A percentile compares a stretch with the other conserved stretches of the same genome.
Evolutionary conservation across 2,329 filamentous ascomycete genomes (phyloP).

Genomic region (Karstenula rhodostoma): DNA sequence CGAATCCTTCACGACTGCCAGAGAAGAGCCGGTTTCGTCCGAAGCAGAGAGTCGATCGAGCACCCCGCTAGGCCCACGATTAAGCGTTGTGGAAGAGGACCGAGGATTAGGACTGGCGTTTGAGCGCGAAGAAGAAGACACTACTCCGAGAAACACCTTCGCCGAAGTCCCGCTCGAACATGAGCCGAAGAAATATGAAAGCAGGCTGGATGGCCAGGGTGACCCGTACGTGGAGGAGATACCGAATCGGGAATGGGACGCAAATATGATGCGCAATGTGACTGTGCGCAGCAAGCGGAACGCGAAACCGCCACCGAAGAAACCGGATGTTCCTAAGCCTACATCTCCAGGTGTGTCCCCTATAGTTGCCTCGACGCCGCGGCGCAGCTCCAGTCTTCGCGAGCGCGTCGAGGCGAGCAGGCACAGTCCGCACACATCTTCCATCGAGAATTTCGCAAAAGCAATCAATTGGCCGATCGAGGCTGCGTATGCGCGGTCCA

Average conservation of each 20-base stretch:
- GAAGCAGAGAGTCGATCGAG: slow-evolving; percentile 42
- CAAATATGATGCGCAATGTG: slow-evolving; percentile 53
- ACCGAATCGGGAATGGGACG: slow-evolving; percentile 51
- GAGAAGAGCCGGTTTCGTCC: slow-evolving; percentile 50
- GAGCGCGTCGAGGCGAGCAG: slow-evolving; percentile 45
- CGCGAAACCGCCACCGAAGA: slow-evolving; percentile 32
- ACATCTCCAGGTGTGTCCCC: slow-evolving; percentile 34
- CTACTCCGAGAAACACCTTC: slow-evolving; percentile 41
- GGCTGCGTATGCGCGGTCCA: slow-evolving; percentile 37
- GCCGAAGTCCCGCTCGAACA: slow-evolving; percentile 13
- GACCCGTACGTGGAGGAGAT: slow-evolving; percentile 32
- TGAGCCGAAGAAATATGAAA: slow-evolving; percentile 23
- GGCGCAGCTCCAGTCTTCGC: slow-evolving; percentile 39
- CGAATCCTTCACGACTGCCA: slow-evolving; percentile 57
- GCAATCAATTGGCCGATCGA: slow-evolving; percentile 60
- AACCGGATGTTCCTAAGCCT: slow-evolving; percentile 14
- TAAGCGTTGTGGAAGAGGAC: slow-evolving; percentile 43
- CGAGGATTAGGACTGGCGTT: slow-evolving; percentile 47
- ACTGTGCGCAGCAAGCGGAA: slow-evolving; percentile 49
- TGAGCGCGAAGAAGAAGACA: slow-evolving; percentile 40
- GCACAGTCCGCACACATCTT: slow-evolving; percentile 45
- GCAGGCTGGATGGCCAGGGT: slow-evolving; percentile 27
- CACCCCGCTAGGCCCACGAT: slow-evolving; percentile 37
- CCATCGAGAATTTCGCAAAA: slow-evolving; percentile 58
- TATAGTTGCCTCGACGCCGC: slow-evolving; percentile 27